These are phyloP conservation scores for Nitzschia palea DNA, from an alignment of 108 stramenopile genomes.

Conservation along the genomic window DNA sequence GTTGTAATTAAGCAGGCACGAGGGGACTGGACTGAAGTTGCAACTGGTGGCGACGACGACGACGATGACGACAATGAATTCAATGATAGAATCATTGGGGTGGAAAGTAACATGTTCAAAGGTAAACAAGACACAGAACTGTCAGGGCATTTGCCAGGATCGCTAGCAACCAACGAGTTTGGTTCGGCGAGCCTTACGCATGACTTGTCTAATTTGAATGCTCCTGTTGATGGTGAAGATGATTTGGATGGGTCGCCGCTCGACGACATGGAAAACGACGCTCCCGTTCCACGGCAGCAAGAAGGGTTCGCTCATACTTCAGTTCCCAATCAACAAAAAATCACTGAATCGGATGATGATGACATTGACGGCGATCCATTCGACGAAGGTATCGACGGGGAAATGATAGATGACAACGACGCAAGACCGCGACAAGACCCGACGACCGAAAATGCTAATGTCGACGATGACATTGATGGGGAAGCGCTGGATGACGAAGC, in stretches of 20 bases:
- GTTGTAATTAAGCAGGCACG: constrained; percentile 9
- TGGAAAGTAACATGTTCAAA: too few relatives aligned
- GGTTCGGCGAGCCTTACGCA: too few relatives aligned
- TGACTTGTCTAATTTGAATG: too few relatives aligned
- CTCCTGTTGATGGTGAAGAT: not conserved
- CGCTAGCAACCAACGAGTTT: too few relatives aligned
- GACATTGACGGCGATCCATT: constrained; percentile 2
- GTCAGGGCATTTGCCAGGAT: too few relatives aligned
- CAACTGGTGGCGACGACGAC: constrained; percentile 7
- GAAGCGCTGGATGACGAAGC: constrained; percentile 34
- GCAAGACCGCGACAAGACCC: not conserved
- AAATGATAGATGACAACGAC: constrained; percentile 1
- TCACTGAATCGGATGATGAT: too few relatives aligned
- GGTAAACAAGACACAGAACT: too few relatives aligned
- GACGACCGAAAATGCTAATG: not conserved
- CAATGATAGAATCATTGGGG: too few relatives aligned
- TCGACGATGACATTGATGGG: constrained; percentile 37
- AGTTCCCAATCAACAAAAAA: too few relatives aligned
- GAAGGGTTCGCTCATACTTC: too few relatives aligned
- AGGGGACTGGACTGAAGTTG: constrained; percentile 41
- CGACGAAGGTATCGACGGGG: constrained; percentile 26
- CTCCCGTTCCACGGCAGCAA: too few relatives aligned
- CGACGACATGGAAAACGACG: not conserved
- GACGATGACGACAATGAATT: not conserved
- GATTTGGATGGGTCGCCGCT: not conserved